Evolutionary conservation across 192 early-diverging fungal genomes (phyloP).

Genomic region (Podila clonocystis): DNA sequence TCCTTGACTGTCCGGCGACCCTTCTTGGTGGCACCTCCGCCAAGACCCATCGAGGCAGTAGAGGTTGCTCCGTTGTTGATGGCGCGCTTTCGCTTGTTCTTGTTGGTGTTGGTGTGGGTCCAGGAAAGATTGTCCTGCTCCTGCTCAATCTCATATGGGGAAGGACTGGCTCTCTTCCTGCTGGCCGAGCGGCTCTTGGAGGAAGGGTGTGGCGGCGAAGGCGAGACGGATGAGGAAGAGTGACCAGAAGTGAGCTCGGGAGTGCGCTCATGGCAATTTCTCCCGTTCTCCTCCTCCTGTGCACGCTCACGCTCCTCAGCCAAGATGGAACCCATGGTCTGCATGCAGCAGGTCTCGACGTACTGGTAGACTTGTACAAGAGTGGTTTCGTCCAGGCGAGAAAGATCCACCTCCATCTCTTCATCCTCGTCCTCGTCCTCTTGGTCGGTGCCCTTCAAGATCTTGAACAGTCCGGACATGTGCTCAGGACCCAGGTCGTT

Average conservation of each 20-base stretch:
- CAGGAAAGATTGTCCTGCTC: slow-evolving; percentile 11
- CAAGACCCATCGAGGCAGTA: slow-evolving; percentile 19
- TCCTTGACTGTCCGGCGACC: slow-evolving; percentile 27
- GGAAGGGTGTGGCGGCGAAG: slow-evolving; percentile 37
- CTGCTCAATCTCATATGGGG: neutral
- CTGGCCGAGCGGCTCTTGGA: slow-evolving; percentile 6
- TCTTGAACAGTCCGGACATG: slow-evolving; percentile 38
- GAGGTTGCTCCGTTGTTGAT: neutral
- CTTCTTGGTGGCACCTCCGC: slow-evolving; percentile 30
- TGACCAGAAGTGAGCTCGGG: slow-evolving; percentile 25
- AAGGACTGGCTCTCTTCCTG: neutral
- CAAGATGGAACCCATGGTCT: slow-evolving; percentile 37
- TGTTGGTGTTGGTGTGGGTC: slow-evolving; percentile 10
- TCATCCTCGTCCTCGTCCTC: slow-evolving; percentile 27
- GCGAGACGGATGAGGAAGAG: slow-evolving; percentile 25
- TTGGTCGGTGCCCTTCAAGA: slow-evolving; percentile 18
- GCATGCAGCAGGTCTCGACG: slow-evolving; percentile 49
- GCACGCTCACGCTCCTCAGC: slow-evolving; percentile 37
- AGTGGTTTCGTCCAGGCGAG: slow-evolving; percentile 35
- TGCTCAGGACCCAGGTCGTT: slow-evolving; percentile 48
- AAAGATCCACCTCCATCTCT: slow-evolving; percentile 48
- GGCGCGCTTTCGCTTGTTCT: slow-evolving; percentile 37
- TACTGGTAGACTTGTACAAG: slow-evolving; percentile 48
- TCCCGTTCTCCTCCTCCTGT: neutral
- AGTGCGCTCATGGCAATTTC: slow-evolving; percentile 16